These are phyloP conservation scores for Fusarium sp. DNA, from an alignment of 2,329 filamentous ascomycete genomes.

Conservation along the genomic window DNA sequence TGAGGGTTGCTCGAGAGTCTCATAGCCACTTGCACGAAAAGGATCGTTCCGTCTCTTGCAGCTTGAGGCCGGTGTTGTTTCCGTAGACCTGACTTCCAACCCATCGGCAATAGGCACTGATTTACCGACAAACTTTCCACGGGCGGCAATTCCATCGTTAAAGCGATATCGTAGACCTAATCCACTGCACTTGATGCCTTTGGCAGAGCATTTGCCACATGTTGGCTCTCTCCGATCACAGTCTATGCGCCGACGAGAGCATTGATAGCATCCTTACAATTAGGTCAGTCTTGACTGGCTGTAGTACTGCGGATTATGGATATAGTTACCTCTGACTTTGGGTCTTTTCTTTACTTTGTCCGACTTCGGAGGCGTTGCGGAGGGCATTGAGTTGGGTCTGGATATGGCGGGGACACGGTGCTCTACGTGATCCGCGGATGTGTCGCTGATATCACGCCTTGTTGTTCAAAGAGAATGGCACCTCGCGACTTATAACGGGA, in stretches of 20 bases:
- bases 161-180: conserved; percentile 35
- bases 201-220: conserved; percentile 34
- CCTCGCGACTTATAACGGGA: fast-evolving
- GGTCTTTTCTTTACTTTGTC: conserved; percentile 23
- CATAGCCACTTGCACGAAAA: conserved; percentile 9
- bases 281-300: not conserved
- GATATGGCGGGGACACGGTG: not conserved
- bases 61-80: not conserved
- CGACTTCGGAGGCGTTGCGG: not conserved
- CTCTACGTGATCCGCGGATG: fast-evolving
- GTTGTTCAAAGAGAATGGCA: fast-evolving
- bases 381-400: not conserved
- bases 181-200: conserved; percentile 35
- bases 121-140: conserved; percentile 35
- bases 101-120: conserved; percentile 15
- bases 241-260: conserved; percentile 39
- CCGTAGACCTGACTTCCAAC: not conserved
- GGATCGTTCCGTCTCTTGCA: not conserved
- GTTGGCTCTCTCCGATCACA: conserved; percentile 35
- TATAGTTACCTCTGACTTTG: conserved; percentile 25
- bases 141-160: conserved; percentile 37
- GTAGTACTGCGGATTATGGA: not conserved
- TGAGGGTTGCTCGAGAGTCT: not conserved
- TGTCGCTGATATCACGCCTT: not conserved
- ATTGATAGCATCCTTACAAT: conserved; percentile 33